Evolutionary conservation across 2,329 filamentous ascomycete genomes (phyloP), one percentile per base, ranked within the genome.

Genomic region (Pyrenochaeta sp.): DNA sequence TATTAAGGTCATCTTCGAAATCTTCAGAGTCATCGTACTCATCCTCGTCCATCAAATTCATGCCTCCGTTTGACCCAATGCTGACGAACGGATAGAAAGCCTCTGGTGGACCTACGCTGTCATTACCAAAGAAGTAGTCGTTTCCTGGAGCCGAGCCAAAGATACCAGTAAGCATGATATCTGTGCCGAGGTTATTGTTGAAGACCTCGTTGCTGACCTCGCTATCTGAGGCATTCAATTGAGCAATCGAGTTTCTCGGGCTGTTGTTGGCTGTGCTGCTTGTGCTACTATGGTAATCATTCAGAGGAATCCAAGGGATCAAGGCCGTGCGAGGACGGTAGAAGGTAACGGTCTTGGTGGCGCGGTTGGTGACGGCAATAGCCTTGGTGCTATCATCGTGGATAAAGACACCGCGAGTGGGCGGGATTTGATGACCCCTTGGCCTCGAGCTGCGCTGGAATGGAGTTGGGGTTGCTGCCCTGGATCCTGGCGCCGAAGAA

Each of bases 161-260:
- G 73, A 90, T 85, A 57, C 85, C 86, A 35, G 86, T 86, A 74
- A 92, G 84, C 88, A 92, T 91, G 53, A 92, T 80, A 46, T 90
- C 88, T 42, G 85, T 84, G 13, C 51, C 54, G 23, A 61, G 47
- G 18, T 60, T 53, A 24, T 65, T 67, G 28, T 58, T 67, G 51
- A 68, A 58, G 19, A 66, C 51, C 35, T 66, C 68, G 38, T 69
- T 67, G 49, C 63, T 67, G 19, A 66, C 57, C 48, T 75, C 72
- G 41, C 70, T 73, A 31, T 74, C 69, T 4, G 71, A 71, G 14
- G 59, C 43, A 34, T 69, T 65, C 38, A 70, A 48, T 13, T 65
- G 65, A 6, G 61, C 61, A 41, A 69, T 56, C n/a, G 66, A 68
- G 20, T 63, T 62, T 17, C 66, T 59, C 6, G 71, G 71, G 38